Percentiles rank a stretch among this genome's conserved stretches.
Conservation (phyloP, 108 stramenopile species). For the Skeletonema marinoi region DNA sequence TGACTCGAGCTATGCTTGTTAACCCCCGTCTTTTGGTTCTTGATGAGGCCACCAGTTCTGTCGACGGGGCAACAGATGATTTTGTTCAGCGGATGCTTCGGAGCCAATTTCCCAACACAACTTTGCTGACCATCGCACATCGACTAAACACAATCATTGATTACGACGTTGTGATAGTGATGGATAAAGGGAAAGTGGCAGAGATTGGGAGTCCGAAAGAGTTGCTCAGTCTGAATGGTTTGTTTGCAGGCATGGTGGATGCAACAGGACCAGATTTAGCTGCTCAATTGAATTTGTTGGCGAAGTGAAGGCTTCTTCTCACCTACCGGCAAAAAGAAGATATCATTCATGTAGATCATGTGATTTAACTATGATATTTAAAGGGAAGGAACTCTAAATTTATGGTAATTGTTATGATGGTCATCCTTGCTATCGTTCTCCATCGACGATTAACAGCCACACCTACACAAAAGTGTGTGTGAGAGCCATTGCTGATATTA, state of each 20-base stretch:
- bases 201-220: constrained; percentile 87
- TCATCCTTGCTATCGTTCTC: too few relatives aligned
- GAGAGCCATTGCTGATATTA: too few relatives aligned
- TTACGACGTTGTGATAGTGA: constrained; percentile 90
- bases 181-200: constrained; percentile 83
- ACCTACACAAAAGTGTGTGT: too few relatives aligned
- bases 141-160: constrained; percentile 95
- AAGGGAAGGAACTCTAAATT: too few relatives aligned
- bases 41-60: constrained; percentile 61
- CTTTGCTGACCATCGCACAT: constrained; percentile 93
- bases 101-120: constrained; percentile 75
- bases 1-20: constrained; percentile 51
- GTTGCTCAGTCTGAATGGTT: constrained; percentile 59
- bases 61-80: constrained; percentile 78
- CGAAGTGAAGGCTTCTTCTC: constrained; percentile 9
- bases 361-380: too few relatives aligned
- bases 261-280: constrained; percentile 65
- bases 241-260: constrained; percentile 72
- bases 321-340: too few relatives aligned
- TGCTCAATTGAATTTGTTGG: constrained; percentile 46
- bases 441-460: too few relatives aligned
- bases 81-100: constrained; percentile 90
- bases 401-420: too few relatives aligned
- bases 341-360: too few relatives aligned
- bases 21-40: constrained; percentile 63